A percentile compares a stretch with the other conserved stretches of the same genome.
Evolutionary conservation across 495 filamentous ascomycete genomes (phyloP).

Genomic region (Massariosphaeria phaeospora): DNA sequence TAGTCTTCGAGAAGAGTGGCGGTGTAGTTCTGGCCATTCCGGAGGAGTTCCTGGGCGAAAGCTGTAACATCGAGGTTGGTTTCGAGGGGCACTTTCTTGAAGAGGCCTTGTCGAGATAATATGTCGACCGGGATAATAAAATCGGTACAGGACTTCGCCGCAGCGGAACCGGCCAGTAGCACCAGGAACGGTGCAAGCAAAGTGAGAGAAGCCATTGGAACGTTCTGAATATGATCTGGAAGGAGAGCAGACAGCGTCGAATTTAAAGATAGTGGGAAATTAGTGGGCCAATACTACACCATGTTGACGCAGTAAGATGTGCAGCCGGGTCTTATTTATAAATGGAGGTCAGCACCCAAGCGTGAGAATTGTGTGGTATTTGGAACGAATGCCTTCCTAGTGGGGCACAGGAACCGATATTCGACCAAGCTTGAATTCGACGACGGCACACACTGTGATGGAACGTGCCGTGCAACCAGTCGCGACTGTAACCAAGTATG

Average conservation of each 20-base stretch:
- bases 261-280: no score
- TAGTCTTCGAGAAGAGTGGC: slow-evolving; percentile 31
- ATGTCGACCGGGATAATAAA: slow-evolving; percentile 42
- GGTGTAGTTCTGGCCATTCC: slow-evolving; percentile 36
- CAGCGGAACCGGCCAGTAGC: slow-evolving; percentile 1
- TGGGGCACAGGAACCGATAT: no score
- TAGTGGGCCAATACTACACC: not conserved
- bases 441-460: no score
- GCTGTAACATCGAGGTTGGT: slow-evolving; percentile 39
- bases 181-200: not conserved
- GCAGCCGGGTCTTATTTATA: not conserved
- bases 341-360: not conserved
- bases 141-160: slow-evolving; percentile 25
- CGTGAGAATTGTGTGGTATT: no score
- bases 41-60: slow-evolving; percentile 35
- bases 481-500: no score
- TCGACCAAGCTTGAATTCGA: no score
- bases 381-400: no score
- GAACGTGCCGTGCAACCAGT: no score
- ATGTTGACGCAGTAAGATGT: not conserved
- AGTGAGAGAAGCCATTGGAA: no score
- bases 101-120: slow-evolving; percentile 37
- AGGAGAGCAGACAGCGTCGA: no score
- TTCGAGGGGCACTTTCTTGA: slow-evolving; percentile 27
- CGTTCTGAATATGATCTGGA: no score